Conservation (phyloP, 345 rosid species). For the Eucalyptus erythrocorys region DNA sequence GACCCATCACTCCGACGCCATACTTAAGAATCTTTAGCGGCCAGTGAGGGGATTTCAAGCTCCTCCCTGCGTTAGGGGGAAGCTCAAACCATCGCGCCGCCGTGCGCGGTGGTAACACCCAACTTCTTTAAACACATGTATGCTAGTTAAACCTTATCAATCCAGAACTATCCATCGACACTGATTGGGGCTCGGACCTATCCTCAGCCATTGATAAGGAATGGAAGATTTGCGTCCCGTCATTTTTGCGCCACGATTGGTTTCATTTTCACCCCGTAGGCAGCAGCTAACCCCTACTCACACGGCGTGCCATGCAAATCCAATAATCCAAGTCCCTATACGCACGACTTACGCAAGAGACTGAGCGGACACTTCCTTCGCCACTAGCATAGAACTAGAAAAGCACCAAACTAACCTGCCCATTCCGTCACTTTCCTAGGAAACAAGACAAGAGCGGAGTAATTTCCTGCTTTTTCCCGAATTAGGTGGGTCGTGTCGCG, state of each 20-base stretch:
- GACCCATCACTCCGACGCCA: too few relatives aligned
- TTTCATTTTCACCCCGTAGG: neutral
- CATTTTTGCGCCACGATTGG: neutral
- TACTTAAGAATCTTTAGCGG: too few relatives aligned
- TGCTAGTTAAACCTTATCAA: neutral
- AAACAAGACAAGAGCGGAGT: neutral
- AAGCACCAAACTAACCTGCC: neutral
- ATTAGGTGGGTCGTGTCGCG: neutral
- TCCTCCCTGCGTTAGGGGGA: too few relatives aligned
- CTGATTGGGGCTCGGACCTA: accelerated
- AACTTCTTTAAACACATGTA: neutral
- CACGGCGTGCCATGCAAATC: neutral
- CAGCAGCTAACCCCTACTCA: neutral
- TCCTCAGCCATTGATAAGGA: neutral
- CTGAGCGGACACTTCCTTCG: neutral
- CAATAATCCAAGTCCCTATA: neutral
- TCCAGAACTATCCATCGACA: neutral
- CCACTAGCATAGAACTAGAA: neutral
- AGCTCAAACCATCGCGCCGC: too few relatives aligned
- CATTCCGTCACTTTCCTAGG: neutral
- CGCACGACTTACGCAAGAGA: neutral
- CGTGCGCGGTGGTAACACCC: too few relatives aligned
- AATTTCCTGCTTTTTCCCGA: neutral
- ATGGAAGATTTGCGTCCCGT: accelerated
- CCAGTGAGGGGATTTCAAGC: too few relatives aligned